Evolutionary conservation across 176 grass and related monocot genomes (phyloP).

Genomic region (Puccinellia tenuiflora): DNA sequence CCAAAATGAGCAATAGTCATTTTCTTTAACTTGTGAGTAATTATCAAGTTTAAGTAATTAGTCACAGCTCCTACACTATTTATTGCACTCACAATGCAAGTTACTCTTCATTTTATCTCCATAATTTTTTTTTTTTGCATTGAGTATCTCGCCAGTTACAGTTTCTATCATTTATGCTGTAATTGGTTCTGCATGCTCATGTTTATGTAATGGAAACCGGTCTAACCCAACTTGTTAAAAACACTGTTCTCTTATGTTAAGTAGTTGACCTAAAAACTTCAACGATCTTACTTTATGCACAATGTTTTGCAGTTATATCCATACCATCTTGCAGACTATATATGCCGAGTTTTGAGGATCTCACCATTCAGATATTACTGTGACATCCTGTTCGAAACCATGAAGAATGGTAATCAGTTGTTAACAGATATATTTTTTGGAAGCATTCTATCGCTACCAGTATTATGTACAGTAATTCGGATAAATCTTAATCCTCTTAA

Average conservation of each 20-base stretch:
- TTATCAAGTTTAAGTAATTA: background rate
- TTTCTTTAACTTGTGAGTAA: background rate
- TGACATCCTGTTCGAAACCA: constrained; percentile 91
- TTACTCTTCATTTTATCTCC: background rate
- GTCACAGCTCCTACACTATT: background rate
- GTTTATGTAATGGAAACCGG: background rate
- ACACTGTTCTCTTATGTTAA: background rate
- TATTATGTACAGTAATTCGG: constrained; percentile 6
- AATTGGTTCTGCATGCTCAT: background rate
- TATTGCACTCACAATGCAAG: background rate
- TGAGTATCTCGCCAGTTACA: background rate
- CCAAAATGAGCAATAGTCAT: background rate
- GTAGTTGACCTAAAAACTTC: background rate
- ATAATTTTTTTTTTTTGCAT: constrained; percentile 20
- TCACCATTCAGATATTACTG: constrained; percentile 98
- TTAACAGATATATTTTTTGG: constrained; percentile 4
- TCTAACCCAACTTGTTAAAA: background rate
- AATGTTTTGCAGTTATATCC: constrained; percentile 77
- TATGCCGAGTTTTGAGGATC: constrained; percentile 78
- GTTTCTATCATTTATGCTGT: background rate
- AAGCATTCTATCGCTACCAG: constrained; percentile 6
- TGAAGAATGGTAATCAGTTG: constrained; percentile 81
- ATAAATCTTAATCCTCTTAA: background rate
- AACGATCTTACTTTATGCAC: constrained; percentile 23
- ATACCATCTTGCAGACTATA: constrained; percentile 95